Conservation (phyloP, 169 alveolate genomes). For the Babesia bigemina region DNA sequence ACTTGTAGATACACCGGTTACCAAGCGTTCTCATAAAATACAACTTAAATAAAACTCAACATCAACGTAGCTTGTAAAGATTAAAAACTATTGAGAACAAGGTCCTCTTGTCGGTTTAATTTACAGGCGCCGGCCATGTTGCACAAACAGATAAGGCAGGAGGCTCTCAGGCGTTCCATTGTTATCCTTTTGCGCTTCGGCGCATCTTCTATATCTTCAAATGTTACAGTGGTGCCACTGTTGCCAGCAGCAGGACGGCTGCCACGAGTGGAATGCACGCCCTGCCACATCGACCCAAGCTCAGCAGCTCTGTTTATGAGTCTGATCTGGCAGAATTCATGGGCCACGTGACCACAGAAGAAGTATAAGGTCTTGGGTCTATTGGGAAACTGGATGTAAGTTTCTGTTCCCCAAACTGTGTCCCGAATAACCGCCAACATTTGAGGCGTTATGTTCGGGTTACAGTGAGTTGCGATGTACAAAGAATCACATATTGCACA, state of each 20-base stretch:
- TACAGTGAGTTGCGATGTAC: neutral
- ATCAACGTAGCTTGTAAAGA: too few species aligned
- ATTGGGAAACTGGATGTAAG: neutral
- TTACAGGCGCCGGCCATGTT: neutral
- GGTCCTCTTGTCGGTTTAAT: neutral
- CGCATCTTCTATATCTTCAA: too few species aligned
- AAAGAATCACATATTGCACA: constrained; percentile 5
- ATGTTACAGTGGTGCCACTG: too few species aligned
- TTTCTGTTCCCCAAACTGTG: neutral
- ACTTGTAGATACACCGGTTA: too few species aligned
- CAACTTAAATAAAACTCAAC: too few species aligned
- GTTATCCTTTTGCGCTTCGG: too few species aligned
- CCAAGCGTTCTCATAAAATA: too few species aligned
- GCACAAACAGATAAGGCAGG: constrained; percentile 7
- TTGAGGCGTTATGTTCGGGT: neutral
- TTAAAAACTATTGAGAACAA: neutral
- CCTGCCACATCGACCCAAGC: neutral
- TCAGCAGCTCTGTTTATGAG: constrained; percentile 19
- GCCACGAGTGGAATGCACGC: too few species aligned
- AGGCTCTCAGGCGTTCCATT: neutral
- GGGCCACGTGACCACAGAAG: constrained; percentile 42
- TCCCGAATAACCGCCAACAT: neutral
- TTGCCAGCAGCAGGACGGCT: too few species aligned
- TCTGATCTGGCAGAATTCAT: constrained; percentile 47
- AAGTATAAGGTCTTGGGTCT: constrained; percentile 9